These are phyloP conservation scores for Chimonanthus salicifolius DNA, from an alignment of 164 flowering plant genomes.

Conservation along the genomic window DNA sequence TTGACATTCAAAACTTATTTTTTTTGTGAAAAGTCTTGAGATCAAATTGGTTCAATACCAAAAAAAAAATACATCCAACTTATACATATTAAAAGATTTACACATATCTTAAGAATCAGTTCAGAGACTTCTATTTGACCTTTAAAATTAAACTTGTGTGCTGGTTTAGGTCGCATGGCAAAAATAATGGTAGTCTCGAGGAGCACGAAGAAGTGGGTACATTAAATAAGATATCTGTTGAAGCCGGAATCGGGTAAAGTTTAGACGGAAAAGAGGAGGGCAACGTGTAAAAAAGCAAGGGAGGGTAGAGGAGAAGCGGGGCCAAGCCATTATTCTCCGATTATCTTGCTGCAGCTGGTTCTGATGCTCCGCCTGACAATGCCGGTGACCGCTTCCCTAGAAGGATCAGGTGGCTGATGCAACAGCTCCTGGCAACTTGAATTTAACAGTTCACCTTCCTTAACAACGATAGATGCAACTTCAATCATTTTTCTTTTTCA, in stretches of 20 bases:
- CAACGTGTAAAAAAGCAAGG: neutral
- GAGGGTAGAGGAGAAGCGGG: neutral
- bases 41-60: too few species aligned
- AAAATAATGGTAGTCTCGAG: neutral
- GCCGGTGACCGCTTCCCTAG: constrained; percentile 41
- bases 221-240: constrained; percentile 7
- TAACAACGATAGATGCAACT: neutral
- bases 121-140: too few species aligned
- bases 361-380: constrained; percentile 9
- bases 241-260: constrained; percentile 17
- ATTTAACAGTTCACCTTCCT: neutral
- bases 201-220: neutral
- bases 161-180: too few species aligned
- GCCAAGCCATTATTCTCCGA: neutral
- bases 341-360: constrained; percentile 7
- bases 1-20: too few species aligned
- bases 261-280: neutral
- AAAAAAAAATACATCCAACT: too few species aligned
- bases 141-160: too few species aligned
- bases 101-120: too few species aligned
- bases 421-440: constrained; percentile 18
- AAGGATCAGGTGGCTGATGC: constrained; percentile 37
- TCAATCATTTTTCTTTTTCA: neutral
- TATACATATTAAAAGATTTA: too few species aligned
- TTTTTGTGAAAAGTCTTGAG: too few species aligned